Conservation (phyloP, 2,329 filamentous ascomycete genomes). For the Xylariaceae sp. region DNA sequence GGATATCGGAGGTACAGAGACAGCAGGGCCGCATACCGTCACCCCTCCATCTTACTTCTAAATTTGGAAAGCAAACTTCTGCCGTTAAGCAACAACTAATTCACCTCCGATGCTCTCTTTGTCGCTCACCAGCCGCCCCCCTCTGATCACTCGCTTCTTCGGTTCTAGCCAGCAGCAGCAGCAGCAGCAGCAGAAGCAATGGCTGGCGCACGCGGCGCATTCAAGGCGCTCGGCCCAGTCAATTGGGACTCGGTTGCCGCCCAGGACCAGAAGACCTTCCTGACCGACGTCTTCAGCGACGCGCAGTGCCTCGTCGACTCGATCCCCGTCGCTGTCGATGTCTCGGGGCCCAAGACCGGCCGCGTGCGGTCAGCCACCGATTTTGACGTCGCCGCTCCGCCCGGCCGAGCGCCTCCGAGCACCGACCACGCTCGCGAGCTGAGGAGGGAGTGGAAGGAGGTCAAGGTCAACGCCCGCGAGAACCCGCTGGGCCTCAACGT, state of each 20-base stretch:
- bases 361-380: slow-evolving; percentile 50
- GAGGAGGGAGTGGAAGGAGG: slow-evolving; percentile 81
- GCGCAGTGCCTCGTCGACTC: slow-evolving; percentile 69
- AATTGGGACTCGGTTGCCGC: slow-evolving; percentile 35
- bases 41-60: too few relatives aligned
- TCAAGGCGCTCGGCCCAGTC: slow-evolving; percentile 45
- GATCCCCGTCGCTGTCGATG: slow-evolving; percentile 49
- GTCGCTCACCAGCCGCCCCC: too few relatives aligned
- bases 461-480: slow-evolving; percentile 63
- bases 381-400: slow-evolving; percentile 37
- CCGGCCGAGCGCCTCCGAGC: slow-evolving; percentile 41
- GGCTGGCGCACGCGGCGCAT: slow-evolving; percentile 35
- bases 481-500: slow-evolving; percentile 71
- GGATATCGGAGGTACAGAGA: too few relatives aligned
- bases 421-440: slow-evolving; percentile 47
- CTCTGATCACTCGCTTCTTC: too few relatives aligned
- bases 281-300: slow-evolving; percentile 54
- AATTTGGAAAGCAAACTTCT: too few relatives aligned
- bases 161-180: too few relatives aligned
- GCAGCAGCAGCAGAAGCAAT: too few relatives aligned
- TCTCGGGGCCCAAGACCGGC: slow-evolving; percentile 34
- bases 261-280: slow-evolving; percentile 44
- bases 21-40: too few relatives aligned
- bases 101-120: too few relatives aligned
- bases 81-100: too few relatives aligned